Base-by-base conservation (phyloP, 2,329 filamentous ascomycete genomes). In the Ophiobolus disseminans region DNA sequence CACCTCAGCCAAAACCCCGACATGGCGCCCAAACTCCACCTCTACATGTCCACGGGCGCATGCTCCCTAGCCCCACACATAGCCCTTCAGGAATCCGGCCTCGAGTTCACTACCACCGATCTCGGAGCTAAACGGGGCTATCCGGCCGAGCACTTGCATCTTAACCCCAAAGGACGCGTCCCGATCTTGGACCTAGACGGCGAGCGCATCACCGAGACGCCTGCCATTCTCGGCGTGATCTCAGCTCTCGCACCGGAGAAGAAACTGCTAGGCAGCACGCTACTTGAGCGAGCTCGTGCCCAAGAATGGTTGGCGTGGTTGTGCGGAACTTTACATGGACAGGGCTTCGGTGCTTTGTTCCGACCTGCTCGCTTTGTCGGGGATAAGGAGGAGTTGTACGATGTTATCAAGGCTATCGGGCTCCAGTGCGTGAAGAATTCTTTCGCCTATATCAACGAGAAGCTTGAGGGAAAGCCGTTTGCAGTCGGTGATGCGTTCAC, bases 261-360 rank as follows among this genome's bases (percentile, higher is more conserved):
- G 11, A 25, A 57, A 11, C 34, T 65, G 2, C 45, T 65, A 1
- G 62, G 62, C 10, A 44, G 36, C 4, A 57, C 55, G 0, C 5
- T 40, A 5, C 32, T 62, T 0, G 57, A 63, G 7, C 50, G 51
- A 7, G 57, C 61, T 2, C 40, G 52, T 13, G 45, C 40, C 1
- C 58, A 61, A 28, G 60, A 65, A 22, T 65, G 62, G 62, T 13
- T 63, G 19, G 57, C 46, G 14, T 63, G 45, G 41, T 28, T 65
- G 2, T 57, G 50, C 10, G 53, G 50, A 2, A 59, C 59, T 3
- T n/a, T 65, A 23, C 62, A 65, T 40, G 55, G 51, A 0, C 48
- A 54, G 5, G 58, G 43, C 0, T 63, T 50, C 23, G 62, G 55
- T 5, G 47, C 39, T 23, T 35, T 61, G 8, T 61, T 61, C n/a